phyloP scores from a whole-genome alignment of 2,329 filamentous ascomycete genomes.

The Colletotrichum costaricense region DNA sequence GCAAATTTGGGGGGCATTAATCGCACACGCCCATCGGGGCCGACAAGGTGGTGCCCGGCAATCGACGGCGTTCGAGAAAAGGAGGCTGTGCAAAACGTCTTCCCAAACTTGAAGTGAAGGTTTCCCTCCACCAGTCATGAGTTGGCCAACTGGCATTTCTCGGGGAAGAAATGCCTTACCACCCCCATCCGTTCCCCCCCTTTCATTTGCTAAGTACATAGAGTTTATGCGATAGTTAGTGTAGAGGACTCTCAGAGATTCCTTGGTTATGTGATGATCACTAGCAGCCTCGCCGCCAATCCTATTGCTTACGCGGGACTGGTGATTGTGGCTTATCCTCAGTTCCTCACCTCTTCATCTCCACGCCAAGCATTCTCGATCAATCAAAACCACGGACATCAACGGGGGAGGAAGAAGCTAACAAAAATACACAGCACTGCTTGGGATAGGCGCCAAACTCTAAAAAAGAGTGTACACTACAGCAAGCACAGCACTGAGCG shows the following conservation, averaged over 20 bases:
- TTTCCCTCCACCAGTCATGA: constrained; percentile 1
- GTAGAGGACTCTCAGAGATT: neutral
- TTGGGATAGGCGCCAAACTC: neutral
- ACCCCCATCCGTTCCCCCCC: neutral
- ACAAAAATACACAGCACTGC: neutral
- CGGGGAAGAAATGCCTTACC: neutral
- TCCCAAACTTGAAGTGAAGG: neutral
- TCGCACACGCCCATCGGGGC: neutral
- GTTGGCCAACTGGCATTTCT: constrained; percentile 20
- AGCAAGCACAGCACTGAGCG: neutral
- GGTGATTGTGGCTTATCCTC: neutral
- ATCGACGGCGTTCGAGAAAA: constrained; percentile 2
- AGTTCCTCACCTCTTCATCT: neutral
- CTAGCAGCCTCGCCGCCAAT: neutral
- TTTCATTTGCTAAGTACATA: neutral
- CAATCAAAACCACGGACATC: neutral
- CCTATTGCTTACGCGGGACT: neutral
- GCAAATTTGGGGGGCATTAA: constrained; percentile 2
- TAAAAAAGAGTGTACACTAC: neutral
- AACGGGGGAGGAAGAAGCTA: neutral
- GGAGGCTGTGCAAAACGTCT: constrained; percentile 28
- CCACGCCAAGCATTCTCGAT: neutral
- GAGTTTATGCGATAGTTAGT: too few species aligned
- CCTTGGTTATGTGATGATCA: neutral
- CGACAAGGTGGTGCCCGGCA: constrained; percentile 23